Base-by-base conservation (phyloP, 148 eudicot species). In the Polygonum maritimum region DNA sequence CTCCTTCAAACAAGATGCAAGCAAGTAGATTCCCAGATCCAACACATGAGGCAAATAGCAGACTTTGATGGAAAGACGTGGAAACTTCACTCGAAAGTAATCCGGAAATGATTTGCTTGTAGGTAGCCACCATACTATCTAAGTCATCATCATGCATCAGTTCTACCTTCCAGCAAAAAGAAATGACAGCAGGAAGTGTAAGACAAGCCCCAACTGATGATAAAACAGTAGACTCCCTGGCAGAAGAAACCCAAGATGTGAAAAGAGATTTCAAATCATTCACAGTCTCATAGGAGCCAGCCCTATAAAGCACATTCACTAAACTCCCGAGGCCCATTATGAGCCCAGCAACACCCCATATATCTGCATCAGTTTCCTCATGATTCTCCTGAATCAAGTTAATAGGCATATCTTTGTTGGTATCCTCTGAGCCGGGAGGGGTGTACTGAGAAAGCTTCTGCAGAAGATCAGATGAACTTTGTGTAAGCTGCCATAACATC, bases 301-400 rank as follows among this genome's bases (percentile, higher is more conserved):
- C 88, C 83, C 90, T 81, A 75, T 88, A 92, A 74, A 96, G 77
- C 76, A 96, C 97, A 70, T 85, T 84, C 69, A 87, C 80, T 80
- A 87, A 82, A 84, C 80, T 78, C 75, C 93, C 98, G 78, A 96
- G 86, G 78, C 99, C 99, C 44, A 91, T 76, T 76, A 96, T 78
- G 77, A 91, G 91, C 77, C 98, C 98, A 75, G 98, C 86, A 80
- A 88, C 83, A 80, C 96, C 99, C 98, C 99, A 96, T 73, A 84
- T 63, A 84, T 96, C 99, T 79, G 85, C 91, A 78, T 84, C 94
- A 79, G 78, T 70, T 76, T 83, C 81, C 80, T 87, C 84, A 80
- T 21, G 69, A 69, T 78, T 81, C 76, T 75, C 77, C 35, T 74
- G 54, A 48, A 39, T 63, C 16, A 75, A 79, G n/a, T 85, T 82